Evolutionary conservation across 257 asterid genomes (phyloP), one percentile per base, ranked within the genome.

Genomic region (Jacaranda mimosifolia): DNA sequence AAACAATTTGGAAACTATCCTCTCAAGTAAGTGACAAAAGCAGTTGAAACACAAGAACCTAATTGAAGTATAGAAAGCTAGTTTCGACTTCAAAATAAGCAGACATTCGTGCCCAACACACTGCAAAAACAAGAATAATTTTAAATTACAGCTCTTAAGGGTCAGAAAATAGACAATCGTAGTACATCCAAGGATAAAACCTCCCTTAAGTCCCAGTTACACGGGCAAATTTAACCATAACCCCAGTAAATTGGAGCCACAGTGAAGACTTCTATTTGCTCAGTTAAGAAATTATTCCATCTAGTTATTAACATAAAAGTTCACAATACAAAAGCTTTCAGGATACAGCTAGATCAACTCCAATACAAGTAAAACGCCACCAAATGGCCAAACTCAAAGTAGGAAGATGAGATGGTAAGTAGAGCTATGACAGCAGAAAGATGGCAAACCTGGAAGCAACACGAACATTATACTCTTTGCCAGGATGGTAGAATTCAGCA

Each of bases 401-500:
- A 43, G 17, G 38, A 72, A 36, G 43, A 35, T 60, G 26, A 39
- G 40, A 62, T 56, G 15, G 43, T 67, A 14, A 39, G 56, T n/a
- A 63, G 45, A 74, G 32, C 10, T 57, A 77, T 52, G 67, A 48
- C n/a, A 63, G 49, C 65, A 63, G 76, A 66, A 60, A 77, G 76
- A 78, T 13, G 82, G 70, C 85, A 65, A 80, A 87, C 91, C 89
- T 89, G 38, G 94, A 85, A 66, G 90, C 94, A 66, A 86, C 94
- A 46, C 90, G 90, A 63, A 87, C 94, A 73, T 89, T 84, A 70
- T 89, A 89, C 80, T 89, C 91, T 81, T 82, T 82, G 21, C 89
- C 94, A 67, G 94, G 94, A 84, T 87, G 90, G 80, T 85, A 85
- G 62, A 87, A 89, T 77, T 89, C 91, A 42, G 94, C 94, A 76